Conservation (phyloP, 805 yeast species). For the Wickerhamomyces alni region DNA sequence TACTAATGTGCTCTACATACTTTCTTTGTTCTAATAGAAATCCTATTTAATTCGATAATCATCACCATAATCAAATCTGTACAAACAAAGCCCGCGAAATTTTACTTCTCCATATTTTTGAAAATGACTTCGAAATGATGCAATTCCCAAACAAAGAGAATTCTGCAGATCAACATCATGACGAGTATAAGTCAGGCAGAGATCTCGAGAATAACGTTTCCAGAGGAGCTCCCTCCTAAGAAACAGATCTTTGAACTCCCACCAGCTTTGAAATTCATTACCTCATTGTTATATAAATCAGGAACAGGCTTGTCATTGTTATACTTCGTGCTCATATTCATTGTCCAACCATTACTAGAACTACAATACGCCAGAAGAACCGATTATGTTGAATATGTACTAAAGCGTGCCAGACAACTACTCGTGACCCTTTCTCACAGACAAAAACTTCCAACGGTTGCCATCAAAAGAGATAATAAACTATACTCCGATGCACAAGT, state of each 20-base stretch:
- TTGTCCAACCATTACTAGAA: constrained; percentile 35
- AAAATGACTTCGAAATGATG: no score
- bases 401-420: constrained; percentile 23
- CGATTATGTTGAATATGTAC: constrained; percentile 25
- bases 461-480: constrained; percentile 34
- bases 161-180: neutral
- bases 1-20: no score
- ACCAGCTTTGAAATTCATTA: constrained; percentile 19
- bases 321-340: constrained; percentile 26
- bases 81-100: no score
- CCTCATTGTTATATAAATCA: constrained; percentile 28
- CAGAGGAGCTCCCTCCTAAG: constrained; percentile 13
- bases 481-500: constrained; percentile 30
- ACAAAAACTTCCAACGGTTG: constrained; percentile 34
- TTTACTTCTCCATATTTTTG: no score
- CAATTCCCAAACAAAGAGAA: no score
- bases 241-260: constrained; percentile 10
- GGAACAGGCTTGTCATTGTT: constrained; percentile 27
- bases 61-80: no score
- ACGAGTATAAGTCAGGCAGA: neutral
- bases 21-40: no score
- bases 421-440: constrained; percentile 24
- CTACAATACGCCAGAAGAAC: constrained; percentile 33
- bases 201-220: constrained; percentile 14
- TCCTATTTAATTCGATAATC: no score